These are phyloP conservation scores for Symmetrospora coprosmae DNA, from an alignment of 768 basidiomycete genomes.

Conservation along the genomic window DNA sequence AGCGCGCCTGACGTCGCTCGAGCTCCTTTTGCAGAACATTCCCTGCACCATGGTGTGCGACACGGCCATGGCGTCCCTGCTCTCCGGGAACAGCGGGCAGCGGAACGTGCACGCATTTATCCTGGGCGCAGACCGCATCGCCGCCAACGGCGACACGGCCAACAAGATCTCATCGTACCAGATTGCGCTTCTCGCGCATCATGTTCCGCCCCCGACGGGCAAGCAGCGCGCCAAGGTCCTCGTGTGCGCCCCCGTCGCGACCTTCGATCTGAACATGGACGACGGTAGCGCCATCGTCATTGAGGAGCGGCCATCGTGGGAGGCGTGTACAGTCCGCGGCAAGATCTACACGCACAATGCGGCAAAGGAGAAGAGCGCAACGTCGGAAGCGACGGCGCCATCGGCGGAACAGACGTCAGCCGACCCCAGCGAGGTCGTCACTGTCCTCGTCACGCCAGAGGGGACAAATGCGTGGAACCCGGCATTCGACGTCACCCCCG, in stretches of 20 bases:
- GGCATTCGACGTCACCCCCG: slow-evolving; percentile 91
- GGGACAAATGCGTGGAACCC: slow-evolving; percentile 55
- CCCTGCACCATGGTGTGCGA: slow-evolving; percentile 91
- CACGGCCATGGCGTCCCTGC: slow-evolving; percentile 89
- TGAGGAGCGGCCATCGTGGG: slow-evolving; percentile 73
- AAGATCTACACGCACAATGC: slow-evolving; percentile 48
- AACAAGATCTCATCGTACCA: slow-evolving; percentile 99
- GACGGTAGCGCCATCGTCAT: slow-evolving; percentile 57
- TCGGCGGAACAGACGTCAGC: not conserved
- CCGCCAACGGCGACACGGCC: slow-evolving; percentile 87
- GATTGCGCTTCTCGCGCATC: slow-evolving; percentile 57
- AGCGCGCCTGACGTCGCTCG: slow-evolving; percentile 70
- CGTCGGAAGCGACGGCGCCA: slow-evolving; percentile 1
- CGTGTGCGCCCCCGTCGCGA: slow-evolving; percentile 82
- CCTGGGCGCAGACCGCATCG: slow-evolving; percentile 46
- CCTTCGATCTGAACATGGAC: slow-evolving; percentile 63
- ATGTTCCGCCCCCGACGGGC: slow-evolving; percentile 43
- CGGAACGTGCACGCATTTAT: slow-evolving; percentile 47
- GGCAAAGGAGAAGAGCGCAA: not conserved
- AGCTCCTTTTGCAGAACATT: slow-evolving; percentile 67
- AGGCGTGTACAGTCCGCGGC: slow-evolving; percentile 79
- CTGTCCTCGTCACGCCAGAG: slow-evolving; percentile 33
- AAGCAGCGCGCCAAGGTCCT: slow-evolving; percentile 45
- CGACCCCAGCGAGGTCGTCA: slow-evolving; percentile 43
- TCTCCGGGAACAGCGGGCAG: slow-evolving; percentile 71